These are phyloP conservation scores for Hygrocybe punicea DNA, from an alignment of 768 basidiomycete genomes.

Conservation along the genomic window DNA sequence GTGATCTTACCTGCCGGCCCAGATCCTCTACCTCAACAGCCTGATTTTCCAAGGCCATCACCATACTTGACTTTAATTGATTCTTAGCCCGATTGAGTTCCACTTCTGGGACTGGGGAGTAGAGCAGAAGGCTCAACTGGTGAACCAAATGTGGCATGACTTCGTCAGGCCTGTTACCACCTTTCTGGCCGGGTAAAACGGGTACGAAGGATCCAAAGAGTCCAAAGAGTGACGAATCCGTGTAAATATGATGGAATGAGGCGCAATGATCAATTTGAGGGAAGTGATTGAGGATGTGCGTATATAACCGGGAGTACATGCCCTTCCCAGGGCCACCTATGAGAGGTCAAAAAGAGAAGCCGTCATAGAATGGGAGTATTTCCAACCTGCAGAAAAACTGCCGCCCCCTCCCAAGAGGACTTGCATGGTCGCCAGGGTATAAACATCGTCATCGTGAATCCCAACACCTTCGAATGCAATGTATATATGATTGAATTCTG, in stretches of 20 bases:
- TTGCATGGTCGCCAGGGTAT: slow-evolving; percentile 90
- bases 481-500: slow-evolving; percentile 91
- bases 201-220: slow-evolving; percentile 84
- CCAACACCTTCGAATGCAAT: slow-evolving; percentile 89
- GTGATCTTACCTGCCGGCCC: slow-evolving; percentile 70
- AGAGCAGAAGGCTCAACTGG: slow-evolving; percentile 79
- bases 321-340: slow-evolving; percentile 95
- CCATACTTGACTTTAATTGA: slow-evolving; percentile 86
- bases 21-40: slow-evolving; percentile 85
- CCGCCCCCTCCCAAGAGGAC: slow-evolving; percentile 94
- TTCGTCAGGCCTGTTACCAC: slow-evolving; percentile 62
- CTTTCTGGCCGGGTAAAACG: slow-evolving; percentile 49
- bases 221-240: slow-evolving; percentile 90
- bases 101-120: slow-evolving; percentile 56
- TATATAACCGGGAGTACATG: slow-evolving; percentile 97
- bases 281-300: slow-evolving; percentile 92
- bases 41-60: slow-evolving; percentile 92
- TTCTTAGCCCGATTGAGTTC: slow-evolving; percentile 91
- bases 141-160: slow-evolving; percentile 83
- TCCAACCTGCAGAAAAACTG: slow-evolving; percentile 83
- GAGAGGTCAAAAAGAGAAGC: background rate
- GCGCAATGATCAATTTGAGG: slow-evolving; percentile 92
- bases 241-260: slow-evolving; percentile 96
- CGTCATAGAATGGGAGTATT: slow-evolving; percentile 12
- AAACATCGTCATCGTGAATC: slow-evolving; percentile 89